Conservation (phyloP, 148 eudicot genomes). For the Rhododendron williamsianum region DNA sequence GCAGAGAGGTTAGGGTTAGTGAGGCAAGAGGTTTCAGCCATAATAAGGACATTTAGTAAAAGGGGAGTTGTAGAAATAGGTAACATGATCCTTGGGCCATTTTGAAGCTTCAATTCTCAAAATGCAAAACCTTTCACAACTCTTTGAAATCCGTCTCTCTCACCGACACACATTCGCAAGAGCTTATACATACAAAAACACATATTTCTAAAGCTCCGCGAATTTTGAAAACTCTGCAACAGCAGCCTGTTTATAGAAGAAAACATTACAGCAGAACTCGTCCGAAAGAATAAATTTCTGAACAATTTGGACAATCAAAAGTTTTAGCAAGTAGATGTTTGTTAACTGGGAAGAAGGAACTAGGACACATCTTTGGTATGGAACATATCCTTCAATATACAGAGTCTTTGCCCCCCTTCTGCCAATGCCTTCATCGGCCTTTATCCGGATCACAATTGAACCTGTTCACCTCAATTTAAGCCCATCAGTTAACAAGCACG, state of each 20-base stretch:
- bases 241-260: not conserved
- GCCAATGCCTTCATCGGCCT: constrained; percentile 36
- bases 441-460: constrained; percentile 75
- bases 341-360: not conserved
- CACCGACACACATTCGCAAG: not conserved
- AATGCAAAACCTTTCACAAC: not conserved
- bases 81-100: not conserved
- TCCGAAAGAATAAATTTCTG: not conserved
- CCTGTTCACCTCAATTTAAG: constrained; percentile 44
- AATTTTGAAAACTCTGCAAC: not conserved
- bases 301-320: not conserved
- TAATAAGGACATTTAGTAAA: not conserved
- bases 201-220: not conserved
- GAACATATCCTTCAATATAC: constrained; percentile 3
- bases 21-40: not conserved
- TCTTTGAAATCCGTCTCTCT: not conserved
- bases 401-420: not conserved
- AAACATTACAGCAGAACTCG: not conserved
- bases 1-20: not conserved
- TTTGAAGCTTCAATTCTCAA: not conserved
- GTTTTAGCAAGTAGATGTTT: not conserved
- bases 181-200: not conserved
- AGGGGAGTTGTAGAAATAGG: not conserved
- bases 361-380: not conserved
- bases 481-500: not conserved